These are phyloP conservation scores for Trifolium pratense DNA, from an alignment of 306 rosid species.

Conservation along the genomic window DNA sequence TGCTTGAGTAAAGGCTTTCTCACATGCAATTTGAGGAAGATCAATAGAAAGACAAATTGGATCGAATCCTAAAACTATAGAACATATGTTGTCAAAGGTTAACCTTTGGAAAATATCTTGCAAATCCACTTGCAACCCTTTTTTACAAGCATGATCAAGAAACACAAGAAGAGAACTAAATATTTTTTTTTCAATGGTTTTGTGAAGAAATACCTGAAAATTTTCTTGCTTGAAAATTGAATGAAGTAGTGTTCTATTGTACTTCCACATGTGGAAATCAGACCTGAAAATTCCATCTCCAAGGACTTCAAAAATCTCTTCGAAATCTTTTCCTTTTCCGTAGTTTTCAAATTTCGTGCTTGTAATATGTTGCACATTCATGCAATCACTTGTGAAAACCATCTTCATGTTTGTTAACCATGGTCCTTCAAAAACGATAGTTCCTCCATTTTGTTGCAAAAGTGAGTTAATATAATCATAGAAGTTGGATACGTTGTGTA, in stretches of 20 bases:
- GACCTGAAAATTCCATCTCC: slow-evolving; percentile 38
- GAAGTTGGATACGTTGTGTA: background rate
- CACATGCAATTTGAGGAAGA: slow-evolving; percentile 1
- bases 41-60: slow-evolving; percentile 25
- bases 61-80: slow-evolving; percentile 25
- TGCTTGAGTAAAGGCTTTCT: background rate
- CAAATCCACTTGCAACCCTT: background rate
- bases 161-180: no score
- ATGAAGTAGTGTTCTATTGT: no score
- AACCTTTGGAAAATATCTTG: no score
- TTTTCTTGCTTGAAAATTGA: no score
- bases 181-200: no score
- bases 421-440: slow-evolving; percentile 37
- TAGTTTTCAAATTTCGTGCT: slow-evolving; percentile 36
- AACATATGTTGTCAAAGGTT: no score
- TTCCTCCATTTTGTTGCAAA: slow-evolving; percentile 15
- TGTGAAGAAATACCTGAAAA: no score
- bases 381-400: slow-evolving; percentile 43
- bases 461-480: slow-evolving; percentile 8
- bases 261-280: slow-evolving; percentile 15
- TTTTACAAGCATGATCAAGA: no score
- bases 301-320: slow-evolving; percentile 27
- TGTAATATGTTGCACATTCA: slow-evolving; percentile 45
- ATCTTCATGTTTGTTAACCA: slow-evolving; percentile 34
- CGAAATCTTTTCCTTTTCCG: slow-evolving; percentile 5